A percentile compares a stretch with the other conserved stretches of the same genome.
phyloP scores from a whole-genome alignment of 2,329 filamentous ascomycete species.

The Aspergillus neotritici region DNA sequence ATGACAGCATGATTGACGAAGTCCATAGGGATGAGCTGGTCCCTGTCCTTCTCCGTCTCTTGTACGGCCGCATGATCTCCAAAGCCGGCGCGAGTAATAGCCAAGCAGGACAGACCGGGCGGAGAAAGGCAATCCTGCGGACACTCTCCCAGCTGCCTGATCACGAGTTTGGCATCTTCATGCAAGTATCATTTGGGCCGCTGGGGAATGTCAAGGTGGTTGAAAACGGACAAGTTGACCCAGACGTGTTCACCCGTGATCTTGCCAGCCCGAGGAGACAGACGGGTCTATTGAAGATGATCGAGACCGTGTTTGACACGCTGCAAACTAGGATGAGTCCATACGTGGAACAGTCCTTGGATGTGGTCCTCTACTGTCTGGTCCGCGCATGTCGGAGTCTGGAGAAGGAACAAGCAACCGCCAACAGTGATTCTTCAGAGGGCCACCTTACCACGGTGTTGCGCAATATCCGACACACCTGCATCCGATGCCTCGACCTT shows the following conservation, averaged over 20 bases:
- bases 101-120: constrained; percentile 73
- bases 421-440: constrained; percentile 26
- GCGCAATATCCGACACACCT: constrained; percentile 50
- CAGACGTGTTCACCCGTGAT: constrained; percentile 53
- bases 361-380: constrained; percentile 76
- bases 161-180: constrained; percentile 70
- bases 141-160: constrained; percentile 72
- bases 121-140: constrained; percentile 66
- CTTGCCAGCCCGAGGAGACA: constrained; percentile 69
- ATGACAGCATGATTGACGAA: constrained; percentile 62
- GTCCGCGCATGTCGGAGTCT: constrained; percentile 60
- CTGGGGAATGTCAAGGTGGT: constrained; percentile 59
- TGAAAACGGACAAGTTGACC: constrained; percentile 45
- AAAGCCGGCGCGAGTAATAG: constrained; percentile 71
- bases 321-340: constrained; percentile 67
- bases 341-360: constrained; percentile 64
- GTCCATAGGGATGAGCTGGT: constrained; percentile 70
- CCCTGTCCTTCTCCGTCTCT: constrained; percentile 75
- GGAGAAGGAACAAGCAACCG: constrained; percentile 25
- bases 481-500: constrained; percentile 75
- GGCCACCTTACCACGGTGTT: constrained; percentile 29
- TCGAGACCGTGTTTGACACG: constrained; percentile 77
- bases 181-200: constrained; percentile 72
- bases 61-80: constrained; percentile 85
- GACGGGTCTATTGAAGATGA: constrained; percentile 86